Conservation (phyloP, 768 basidiomycete species). For the Suillus discolor region DNA sequence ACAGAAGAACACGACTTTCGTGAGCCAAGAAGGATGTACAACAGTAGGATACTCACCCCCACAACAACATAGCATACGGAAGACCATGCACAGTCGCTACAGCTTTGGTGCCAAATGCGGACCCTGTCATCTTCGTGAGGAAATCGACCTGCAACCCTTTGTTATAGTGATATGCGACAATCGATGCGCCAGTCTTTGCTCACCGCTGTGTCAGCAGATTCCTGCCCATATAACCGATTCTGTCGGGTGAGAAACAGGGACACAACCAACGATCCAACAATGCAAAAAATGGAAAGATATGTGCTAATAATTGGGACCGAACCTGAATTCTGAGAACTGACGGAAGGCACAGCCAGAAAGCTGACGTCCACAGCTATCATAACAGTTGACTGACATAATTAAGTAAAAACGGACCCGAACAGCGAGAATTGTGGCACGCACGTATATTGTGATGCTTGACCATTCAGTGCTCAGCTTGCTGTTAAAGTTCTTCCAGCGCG, state of each 20-base stretch:
- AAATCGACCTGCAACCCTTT: not conserved
- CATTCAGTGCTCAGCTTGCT: conserved; percentile 11
- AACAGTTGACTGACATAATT: conserved; percentile 7
- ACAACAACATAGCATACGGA: conserved; percentile 53
- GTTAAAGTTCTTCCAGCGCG: conserved; percentile 13
- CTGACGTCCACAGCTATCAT: conserved; percentile 11
- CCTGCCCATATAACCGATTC: conserved; percentile 30
- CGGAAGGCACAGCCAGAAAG: conserved; percentile 43
- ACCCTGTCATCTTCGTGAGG: conserved; percentile 2
- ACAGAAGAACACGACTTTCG: not conserved
- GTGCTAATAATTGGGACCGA: conserved; percentile 16
- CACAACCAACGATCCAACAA: conserved; percentile 37
- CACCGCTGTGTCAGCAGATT: conserved; percentile 32
- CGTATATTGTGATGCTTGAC: conserved; percentile 47
- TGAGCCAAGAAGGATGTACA: not conserved
- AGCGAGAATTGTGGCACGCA: conserved; percentile 27
- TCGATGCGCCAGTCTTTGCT: conserved; percentile 5
- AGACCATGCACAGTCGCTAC: conserved; percentile 51
- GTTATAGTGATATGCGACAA: not conserved
- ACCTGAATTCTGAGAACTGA: conserved; percentile 21
- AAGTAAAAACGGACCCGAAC: not conserved
- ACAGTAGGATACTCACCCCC: conserved; percentile 42
- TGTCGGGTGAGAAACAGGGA: conserved; percentile 40
- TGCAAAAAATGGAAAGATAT: conserved; percentile 40
- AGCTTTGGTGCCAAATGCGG: conserved; percentile 40